These are phyloP conservation scores for Candida caryicola DNA, from an alignment of 805 yeast species.

Conservation along the genomic window DNA sequence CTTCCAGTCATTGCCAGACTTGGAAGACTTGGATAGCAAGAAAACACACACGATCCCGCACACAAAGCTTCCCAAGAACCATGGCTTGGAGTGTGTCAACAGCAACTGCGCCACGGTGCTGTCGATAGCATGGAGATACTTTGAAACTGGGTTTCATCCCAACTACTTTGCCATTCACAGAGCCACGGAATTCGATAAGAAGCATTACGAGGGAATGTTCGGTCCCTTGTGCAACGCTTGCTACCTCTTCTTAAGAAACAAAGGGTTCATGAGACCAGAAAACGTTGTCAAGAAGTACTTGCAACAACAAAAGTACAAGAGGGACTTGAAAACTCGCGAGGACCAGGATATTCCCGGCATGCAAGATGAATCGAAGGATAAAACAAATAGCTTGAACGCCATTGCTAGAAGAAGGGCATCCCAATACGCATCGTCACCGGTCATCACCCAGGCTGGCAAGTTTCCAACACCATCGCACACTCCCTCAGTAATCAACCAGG, in stretches of 20 bases:
- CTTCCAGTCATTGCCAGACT: slow-evolving; percentile 41
- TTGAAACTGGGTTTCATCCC: slow-evolving; percentile 40
- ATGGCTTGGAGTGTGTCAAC: slow-evolving; percentile 41
- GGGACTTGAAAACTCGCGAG: slow-evolving; percentile 31
- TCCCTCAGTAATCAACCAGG: slow-evolving; percentile 37
- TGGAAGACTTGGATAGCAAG: slow-evolving; percentile 44
- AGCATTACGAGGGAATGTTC: slow-evolving; percentile 44
- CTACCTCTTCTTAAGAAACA: slow-evolving; percentile 44
- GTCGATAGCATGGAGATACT: slow-evolving; percentile 44
- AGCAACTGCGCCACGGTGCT: slow-evolving; percentile 37
- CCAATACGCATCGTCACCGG: slow-evolving; percentile 30
- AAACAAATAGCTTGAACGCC: slow-evolving; percentile 13
- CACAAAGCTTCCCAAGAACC: slow-evolving; percentile 36
- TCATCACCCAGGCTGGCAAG: slow-evolving; percentile 20
- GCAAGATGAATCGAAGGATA: slow-evolving; percentile 5
- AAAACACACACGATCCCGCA: slow-evolving; percentile 41
- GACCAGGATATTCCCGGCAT: slow-evolving; percentile 10
- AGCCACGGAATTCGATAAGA: slow-evolving; percentile 38
- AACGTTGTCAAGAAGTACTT: slow-evolving; percentile 44
- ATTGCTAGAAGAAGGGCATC: slow-evolving; percentile 14
- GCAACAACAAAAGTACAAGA: slow-evolving; percentile 43
- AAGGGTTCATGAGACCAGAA: slow-evolving; percentile 71
- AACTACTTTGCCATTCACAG: slow-evolving; percentile 36
- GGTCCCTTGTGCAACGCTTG: slow-evolving; percentile 49
- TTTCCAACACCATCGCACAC: slow-evolving; percentile 42